These are phyloP conservation scores for Pseudocercospora vitis DNA, from an alignment of 2,329 filamentous ascomycete species.

Conservation along the genomic window DNA sequence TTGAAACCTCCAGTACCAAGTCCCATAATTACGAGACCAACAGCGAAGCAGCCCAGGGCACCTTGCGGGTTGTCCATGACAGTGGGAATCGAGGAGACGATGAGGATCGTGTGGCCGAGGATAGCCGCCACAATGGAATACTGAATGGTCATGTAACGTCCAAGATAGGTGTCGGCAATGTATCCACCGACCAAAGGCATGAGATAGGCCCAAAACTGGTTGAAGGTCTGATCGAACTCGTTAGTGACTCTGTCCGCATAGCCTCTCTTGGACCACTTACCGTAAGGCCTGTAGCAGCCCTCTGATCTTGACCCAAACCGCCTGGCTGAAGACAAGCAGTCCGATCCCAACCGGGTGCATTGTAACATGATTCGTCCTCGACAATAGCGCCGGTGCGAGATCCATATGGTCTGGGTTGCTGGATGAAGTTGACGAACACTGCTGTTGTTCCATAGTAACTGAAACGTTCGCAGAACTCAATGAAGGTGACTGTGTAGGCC, in stretches of 20 bases:
- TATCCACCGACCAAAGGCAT: constrained; percentile 49
- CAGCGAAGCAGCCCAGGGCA: constrained; percentile 62
- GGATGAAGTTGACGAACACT: constrained; percentile 53
- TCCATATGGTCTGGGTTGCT: constrained; percentile 33
- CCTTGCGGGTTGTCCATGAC: constrained; percentile 59
- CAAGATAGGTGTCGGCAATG: constrained; percentile 66
- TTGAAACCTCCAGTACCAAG: constrained; percentile 79
- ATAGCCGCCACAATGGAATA: constrained; percentile 64
- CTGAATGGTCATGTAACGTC: constrained; percentile 68
- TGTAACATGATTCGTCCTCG: constrained; percentile 34
- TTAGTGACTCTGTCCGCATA: neutral
- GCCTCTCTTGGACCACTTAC: neutral
- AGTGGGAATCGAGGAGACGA: constrained; percentile 62
- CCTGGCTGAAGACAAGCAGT: constrained; percentile 40
- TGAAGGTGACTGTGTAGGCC: constrained; percentile 49
- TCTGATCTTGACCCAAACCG: constrained; percentile 44
- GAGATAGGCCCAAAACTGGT: constrained; percentile 52
- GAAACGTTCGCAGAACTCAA: constrained; percentile 52
- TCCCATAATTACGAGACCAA: constrained; percentile 67
- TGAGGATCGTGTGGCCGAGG: constrained; percentile 65
- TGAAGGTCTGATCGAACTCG: constrained; percentile 39
- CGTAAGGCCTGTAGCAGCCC: constrained; percentile 46
- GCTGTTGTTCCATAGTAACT: constrained; percentile 47
- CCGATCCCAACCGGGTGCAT: constrained; percentile 40
- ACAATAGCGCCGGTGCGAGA: constrained; percentile 44